These are phyloP conservation scores for Jatropha podagrica DNA, from an alignment of 441 rosid genomes.

Conservation along the genomic window DNA sequence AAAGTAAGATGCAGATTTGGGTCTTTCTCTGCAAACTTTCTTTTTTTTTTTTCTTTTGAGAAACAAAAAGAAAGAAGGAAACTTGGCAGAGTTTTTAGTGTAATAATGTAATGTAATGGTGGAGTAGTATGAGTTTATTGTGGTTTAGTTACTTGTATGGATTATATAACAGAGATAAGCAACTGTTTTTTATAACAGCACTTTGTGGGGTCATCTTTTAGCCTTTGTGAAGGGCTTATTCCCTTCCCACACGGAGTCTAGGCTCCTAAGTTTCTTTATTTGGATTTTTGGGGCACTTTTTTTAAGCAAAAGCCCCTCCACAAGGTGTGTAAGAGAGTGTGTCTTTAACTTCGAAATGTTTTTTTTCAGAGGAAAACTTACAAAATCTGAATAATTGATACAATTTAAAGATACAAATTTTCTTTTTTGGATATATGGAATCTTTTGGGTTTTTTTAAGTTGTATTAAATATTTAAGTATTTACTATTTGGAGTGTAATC, in stretches of 20 bases:
- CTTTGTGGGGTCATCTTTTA: conserved; percentile 5
- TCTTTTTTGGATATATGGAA: too few relatives aligned
- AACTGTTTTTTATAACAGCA: conserved; percentile 20
- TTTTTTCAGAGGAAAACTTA: too few relatives aligned
- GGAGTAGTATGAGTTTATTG: neutral
- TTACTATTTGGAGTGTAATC: too few relatives aligned
- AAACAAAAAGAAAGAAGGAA: conserved; percentile 11
- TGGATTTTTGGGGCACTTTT: neutral
- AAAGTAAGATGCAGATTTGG: neutral
- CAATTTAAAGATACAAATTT: too few relatives aligned
- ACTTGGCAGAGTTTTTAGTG: too few relatives aligned
- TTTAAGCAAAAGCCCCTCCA: neutral
- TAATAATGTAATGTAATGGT: neutral
- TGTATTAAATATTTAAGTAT: too few relatives aligned
- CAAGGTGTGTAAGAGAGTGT: neutral
- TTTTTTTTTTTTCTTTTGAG: conserved; percentile 31
- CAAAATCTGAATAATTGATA: too few relatives aligned
- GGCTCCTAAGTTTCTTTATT: neutral
- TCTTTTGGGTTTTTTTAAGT: too few relatives aligned
- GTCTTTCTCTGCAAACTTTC: neutral
- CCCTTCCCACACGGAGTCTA: conserved; percentile 11
- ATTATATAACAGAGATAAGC: neutral
- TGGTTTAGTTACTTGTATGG: conserved; percentile 3
- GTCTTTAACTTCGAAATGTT: neutral
- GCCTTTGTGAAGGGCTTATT: neutral